A percentile compares a stretch with the other conserved stretches of the same genome.
Evolutionary conservation across 352 stramenopile species (phyloP).

Genomic region (Albugo candida): DNA sequence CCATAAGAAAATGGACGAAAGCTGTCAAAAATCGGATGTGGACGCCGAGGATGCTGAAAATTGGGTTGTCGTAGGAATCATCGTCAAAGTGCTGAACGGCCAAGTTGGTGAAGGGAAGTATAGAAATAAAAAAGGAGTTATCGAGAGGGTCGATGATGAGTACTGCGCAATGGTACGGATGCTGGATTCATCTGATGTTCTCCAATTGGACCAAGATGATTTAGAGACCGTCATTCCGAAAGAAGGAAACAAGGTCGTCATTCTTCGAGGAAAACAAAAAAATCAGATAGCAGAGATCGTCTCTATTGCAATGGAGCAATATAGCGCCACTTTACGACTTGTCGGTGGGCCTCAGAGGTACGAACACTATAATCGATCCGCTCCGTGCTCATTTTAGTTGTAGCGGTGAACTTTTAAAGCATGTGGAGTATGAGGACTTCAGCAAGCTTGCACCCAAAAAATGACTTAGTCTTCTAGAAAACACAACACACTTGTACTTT

Average conservation of each 20-base stretch:
- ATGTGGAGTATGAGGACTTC: slow-evolving; percentile 74
- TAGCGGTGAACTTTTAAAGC: slow-evolving; percentile 41
- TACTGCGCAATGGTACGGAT: slow-evolving; percentile 71
- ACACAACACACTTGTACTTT: too few species aligned
- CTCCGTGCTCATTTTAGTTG: not conserved
- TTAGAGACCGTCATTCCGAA: slow-evolving; percentile 80
- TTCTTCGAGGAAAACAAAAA: slow-evolving; percentile 52
- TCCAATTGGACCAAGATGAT: slow-evolving; percentile 76
- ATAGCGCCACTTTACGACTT: slow-evolving; percentile 41
- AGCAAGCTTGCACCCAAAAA: slow-evolving; percentile 33
- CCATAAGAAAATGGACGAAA: slow-evolving; percentile 3
- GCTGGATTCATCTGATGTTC: slow-evolving; percentile 57
- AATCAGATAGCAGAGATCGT: slow-evolving; percentile 37
- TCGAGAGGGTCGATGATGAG: slow-evolving; percentile 57
- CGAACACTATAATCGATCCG: not conserved
- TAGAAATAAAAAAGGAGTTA: slow-evolving; percentile 77
- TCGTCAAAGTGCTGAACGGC: slow-evolving; percentile 91
- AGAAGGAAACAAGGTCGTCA: slow-evolving; percentile 36
- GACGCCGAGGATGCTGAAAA: slow-evolving; percentile 23
- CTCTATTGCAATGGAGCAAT: slow-evolving; percentile 50
- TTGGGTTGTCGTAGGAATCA: slow-evolving; percentile 81
- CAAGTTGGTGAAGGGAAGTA: slow-evolving; percentile 71
- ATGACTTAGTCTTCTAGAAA: too few species aligned
- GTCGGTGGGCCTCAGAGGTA: slow-evolving; percentile 35
- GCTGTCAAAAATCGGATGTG: not conserved